These are phyloP conservation scores for Asterella californica DNA, from an alignment of 225 moss, liverwort and hornwort species.

Conservation along the genomic window DNA sequence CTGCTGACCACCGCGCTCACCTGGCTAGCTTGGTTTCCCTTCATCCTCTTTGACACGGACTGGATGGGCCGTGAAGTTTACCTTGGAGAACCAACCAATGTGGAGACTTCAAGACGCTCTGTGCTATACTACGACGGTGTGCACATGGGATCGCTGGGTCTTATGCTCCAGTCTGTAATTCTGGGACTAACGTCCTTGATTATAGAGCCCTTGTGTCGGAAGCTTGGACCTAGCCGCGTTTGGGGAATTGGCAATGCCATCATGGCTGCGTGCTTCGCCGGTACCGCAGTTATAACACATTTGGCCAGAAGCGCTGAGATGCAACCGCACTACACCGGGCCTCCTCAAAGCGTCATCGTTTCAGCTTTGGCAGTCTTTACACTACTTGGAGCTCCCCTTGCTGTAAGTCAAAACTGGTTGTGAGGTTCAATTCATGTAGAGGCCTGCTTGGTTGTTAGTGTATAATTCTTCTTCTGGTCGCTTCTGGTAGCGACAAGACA, in stretches of 20 bases:
- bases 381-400: constrained; percentile 64
- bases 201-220: constrained; percentile 67
- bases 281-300: constrained; percentile 59
- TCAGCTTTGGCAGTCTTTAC: constrained; percentile 62
- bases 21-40: constrained; percentile 96
- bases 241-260: constrained; percentile 69
- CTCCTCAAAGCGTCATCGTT: constrained; percentile 41
- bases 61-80: constrained; percentile 99
- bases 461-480: too few species aligned
- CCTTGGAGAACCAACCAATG: constrained; percentile 46
- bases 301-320: constrained; percentile 32
- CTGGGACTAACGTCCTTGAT: constrained; percentile 63
- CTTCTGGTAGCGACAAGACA: too few species aligned
- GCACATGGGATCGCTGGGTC: constrained; percentile 75
- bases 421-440: background rate
- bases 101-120: background rate
- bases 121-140: constrained; percentile 63
- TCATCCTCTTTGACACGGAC: constrained; percentile 89
- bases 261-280: constrained; percentile 65
- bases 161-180: constrained; percentile 74
- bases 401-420: constrained; percentile 36
- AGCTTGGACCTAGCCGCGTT: constrained; percentile 67
- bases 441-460: too few species aligned
- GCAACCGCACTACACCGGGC: constrained; percentile 22
- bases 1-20: constrained; percentile 74